A percentile compares a stretch with the other conserved stretches of the same genome.
Conservation (phyloP, 2,329 filamentous ascomycete species). For the Claviceps sp. region DNA sequence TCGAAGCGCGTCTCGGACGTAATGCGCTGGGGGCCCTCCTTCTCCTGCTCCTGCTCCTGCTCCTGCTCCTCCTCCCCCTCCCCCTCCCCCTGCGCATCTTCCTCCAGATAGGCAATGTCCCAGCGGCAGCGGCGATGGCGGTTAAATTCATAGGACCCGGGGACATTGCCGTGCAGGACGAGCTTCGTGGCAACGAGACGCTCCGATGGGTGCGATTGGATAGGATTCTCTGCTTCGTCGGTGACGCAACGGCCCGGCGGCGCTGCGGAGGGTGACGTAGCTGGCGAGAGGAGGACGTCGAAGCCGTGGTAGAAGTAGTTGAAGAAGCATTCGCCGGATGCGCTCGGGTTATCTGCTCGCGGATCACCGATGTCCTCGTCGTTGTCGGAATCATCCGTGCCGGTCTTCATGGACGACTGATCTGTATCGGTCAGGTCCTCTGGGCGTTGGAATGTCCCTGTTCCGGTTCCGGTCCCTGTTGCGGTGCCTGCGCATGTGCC, state of each 20-base stretch:
- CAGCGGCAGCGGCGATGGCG: slow-evolving; percentile 81
- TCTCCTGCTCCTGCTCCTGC: slow-evolving; percentile 7
- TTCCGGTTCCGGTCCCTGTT: slow-evolving; percentile 17
- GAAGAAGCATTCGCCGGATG: slow-evolving; percentile 73
- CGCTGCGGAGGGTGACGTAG: slow-evolving; percentile 48
- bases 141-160: slow-evolving; percentile 94
- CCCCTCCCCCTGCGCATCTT: neutral
- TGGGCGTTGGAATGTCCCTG: slow-evolving; percentile 27
- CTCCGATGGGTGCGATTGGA: slow-evolving; percentile 36
- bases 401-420: slow-evolving; percentile 58
- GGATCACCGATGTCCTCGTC: slow-evolving; percentile 47
- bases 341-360: slow-evolving; percentile 31
- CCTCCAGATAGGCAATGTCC: slow-evolving; percentile 50
- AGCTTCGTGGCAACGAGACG: slow-evolving; percentile 78
- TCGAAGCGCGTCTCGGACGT: slow-evolving; percentile 68
- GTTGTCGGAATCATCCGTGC: slow-evolving; percentile 52
- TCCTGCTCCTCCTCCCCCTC: neutral
- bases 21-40: slow-evolving; percentile 30
- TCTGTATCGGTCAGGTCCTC: slow-evolving; percentile 59
- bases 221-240: slow-evolving; percentile 14
- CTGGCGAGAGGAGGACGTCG: slow-evolving; percentile 78
- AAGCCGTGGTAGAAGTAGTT: slow-evolving; percentile 97
- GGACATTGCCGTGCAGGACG: slow-evolving; percentile 88
- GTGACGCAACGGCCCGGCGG: slow-evolving; percentile 28
- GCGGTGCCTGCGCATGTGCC: slow-evolving; percentile 23